Evolutionary conservation across 306 rosid species (phyloP), one percentile per base, ranked within the genome.

Genomic region (Rosa chinensis): DNA sequence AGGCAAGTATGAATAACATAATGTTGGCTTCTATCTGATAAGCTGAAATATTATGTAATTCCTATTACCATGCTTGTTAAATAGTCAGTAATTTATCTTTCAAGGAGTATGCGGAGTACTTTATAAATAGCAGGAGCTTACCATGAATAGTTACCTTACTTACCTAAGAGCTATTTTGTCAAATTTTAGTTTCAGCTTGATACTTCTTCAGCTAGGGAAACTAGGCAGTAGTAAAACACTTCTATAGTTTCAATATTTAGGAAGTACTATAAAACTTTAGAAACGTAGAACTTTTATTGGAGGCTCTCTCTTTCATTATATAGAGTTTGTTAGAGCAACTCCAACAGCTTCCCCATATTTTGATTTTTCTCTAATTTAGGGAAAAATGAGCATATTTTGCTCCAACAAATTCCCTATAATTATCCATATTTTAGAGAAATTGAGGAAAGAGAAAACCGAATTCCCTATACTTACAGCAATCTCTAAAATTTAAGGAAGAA

Each of bases 31-130:
- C 37, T 10, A 9, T 43, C 39, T 43, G 69, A 43, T 17, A 6
- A 18, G 42, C 25, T 40, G 72, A 66, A 8, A 66, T 66, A 66
- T 66, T 40, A 66, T 66, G 48, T 66, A 64, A 39, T 39, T 66
- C 49, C 48, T 66, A 40, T 40, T 40, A 18, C 48, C 16, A 66
- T 40, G 72, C 16, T 40, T 66, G 48, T 39, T 66, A 18, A 3
- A 37, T 66, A 66, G 2, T 18, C 47, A 40, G 72, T 40, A 66
- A 17, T 39, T 18, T 0, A 66, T 39, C 48, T 66, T 10, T 66
- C 25, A 1, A 17, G 35, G 21, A 64, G 70, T 35, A 0, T 32
- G 70, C 43, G 0, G 12, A 32, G 70, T 16, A 42, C 48, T 7
- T 14, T 14, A 66, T 37, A 28, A 10, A 12, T 25, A 18, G 23